phyloP scores from a whole-genome alignment of 768 basidiomycete species.

The Lentinula sp. region DNA sequence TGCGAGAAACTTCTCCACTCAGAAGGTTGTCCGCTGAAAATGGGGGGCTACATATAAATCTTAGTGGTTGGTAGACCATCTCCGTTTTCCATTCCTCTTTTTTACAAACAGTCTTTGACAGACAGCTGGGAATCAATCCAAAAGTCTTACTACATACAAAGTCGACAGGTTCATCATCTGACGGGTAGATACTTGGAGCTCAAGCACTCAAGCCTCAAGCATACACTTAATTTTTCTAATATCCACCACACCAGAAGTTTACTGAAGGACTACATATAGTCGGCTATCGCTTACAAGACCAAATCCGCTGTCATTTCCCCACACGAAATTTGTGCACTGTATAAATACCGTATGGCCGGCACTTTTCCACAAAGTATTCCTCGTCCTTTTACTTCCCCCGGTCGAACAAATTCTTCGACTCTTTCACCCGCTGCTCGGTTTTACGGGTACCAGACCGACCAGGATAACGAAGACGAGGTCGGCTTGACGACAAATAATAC shows the following conservation, averaged over 20 bases:
- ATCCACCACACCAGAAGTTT: neutral
- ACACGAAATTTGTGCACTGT: neutral
- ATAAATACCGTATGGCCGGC: slow-evolving; percentile 4
- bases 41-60: neutral
- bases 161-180: neutral
- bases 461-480: neutral
- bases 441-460: neutral
- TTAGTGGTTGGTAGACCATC: neutral
- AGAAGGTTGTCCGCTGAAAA: neutral
- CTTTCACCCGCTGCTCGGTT: neutral
- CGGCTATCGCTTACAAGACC: neutral
- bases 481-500: neutral
- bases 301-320: neutral
- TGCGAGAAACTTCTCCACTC: neutral
- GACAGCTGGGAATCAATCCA: neutral
- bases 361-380: neutral
- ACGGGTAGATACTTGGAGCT: neutral
- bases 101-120: neutral
- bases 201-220: neutral
- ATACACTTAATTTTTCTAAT: neutral
- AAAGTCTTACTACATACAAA: neutral
- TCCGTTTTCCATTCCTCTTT: neutral
- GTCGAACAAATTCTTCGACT: neutral
- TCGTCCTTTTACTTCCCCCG: slow-evolving; percentile 2
- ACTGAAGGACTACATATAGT: neutral